Base-by-base conservation (phyloP, 495 filamentous ascomycete species). In the Achaetomiella virescens region DNA sequence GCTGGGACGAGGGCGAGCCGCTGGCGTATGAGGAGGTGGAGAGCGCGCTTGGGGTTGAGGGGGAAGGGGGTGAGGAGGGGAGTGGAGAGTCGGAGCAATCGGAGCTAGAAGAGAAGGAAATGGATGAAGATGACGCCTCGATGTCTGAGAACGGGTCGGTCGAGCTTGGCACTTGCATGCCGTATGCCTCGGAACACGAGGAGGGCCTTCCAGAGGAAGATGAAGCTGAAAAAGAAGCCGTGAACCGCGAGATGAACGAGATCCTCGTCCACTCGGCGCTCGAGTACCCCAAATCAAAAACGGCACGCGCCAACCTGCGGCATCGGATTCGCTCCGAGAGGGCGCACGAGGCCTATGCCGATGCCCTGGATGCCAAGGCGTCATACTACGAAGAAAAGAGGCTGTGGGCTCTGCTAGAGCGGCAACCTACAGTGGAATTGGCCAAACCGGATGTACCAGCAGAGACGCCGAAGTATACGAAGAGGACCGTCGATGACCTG, bases 381-480 rank as follows among this genome's bases (percentile, higher is more conserved):
- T 79, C 79, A 55, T 70, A 63, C 14, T 48, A 60, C 8, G 84
- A 87, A 65, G 86, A 91, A 68, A 61, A 64, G 35, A 59, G 66
- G 12, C 54, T 90, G 10, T 85, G 83, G 81, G 55, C 57, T 0
- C 36, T 84, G 10, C 64, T 91, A 25, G 54, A 57, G 22, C 31
- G 54, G 44, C 20, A 47, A 9, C 61, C 86, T 48, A 84, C 88
- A 0, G 82, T 82, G 66, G 87, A 89, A 55, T 83, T 84, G 53
- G 82, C 81, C 24, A 55, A 47, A 53, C 24, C 40, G 15, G 55
- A 55, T 6, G 35, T 21, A 1, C 31, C 53, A 8, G 55, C 43
- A 11, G 20, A 44, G 14, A 14, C 49, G 6, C 22, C 29, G 37
- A 57, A 24, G 22, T 41, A 11, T 27, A 48, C 35, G 7, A 58